phyloP scores from a whole-genome alignment of 2,329 filamentous ascomycete species.

The Grosmannia huntii region DNA sequence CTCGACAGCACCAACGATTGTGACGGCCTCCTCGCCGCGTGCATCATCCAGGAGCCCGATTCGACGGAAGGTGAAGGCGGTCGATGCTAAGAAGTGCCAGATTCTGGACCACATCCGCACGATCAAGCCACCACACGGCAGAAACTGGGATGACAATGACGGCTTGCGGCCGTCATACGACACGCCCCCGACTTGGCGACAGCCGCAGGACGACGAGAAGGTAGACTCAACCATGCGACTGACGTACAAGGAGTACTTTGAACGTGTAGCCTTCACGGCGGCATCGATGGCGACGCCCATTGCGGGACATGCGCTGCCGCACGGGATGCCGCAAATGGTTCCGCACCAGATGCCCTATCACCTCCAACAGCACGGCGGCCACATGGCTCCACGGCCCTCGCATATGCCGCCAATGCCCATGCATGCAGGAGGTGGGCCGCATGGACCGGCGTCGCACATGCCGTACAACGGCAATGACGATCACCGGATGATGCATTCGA shows the following conservation, averaged over 20 bases:
- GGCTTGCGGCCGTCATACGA: constrained; percentile 78
- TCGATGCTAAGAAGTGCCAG: constrained; percentile 57
- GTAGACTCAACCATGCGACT: constrained; percentile 47
- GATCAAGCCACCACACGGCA: constrained; percentile 36
- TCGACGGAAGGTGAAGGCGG: constrained; percentile 56
- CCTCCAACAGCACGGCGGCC: constrained; percentile 56
- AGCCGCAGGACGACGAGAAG: constrained; percentile 62
- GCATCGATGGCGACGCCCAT: constrained; percentile 44
- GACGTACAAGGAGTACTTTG: constrained; percentile 70
- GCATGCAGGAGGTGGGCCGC: constrained; percentile 49
- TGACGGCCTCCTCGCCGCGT: constrained; percentile 4
- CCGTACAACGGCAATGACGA: constrained; percentile 61
- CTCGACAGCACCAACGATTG: neutral
- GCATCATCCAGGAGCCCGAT: constrained; percentile 27
- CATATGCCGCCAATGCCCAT: constrained; percentile 69
- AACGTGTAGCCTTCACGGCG: constrained; percentile 44
- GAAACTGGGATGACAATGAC: constrained; percentile 61
- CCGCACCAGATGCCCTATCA: constrained; percentile 77
- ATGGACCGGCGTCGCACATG: constrained; percentile 50
- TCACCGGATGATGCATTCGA: constrained; percentile 75
- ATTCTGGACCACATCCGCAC: constrained; percentile 42
- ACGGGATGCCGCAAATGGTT: constrained; percentile 58
- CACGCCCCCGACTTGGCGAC: constrained; percentile 75
- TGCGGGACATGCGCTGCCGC: constrained; percentile 39
- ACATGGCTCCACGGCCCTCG: constrained; percentile 54